Evolutionary conservation across 495 filamentous ascomycete genomes (phyloP).

Genomic region (Platismatia glauca): DNA sequence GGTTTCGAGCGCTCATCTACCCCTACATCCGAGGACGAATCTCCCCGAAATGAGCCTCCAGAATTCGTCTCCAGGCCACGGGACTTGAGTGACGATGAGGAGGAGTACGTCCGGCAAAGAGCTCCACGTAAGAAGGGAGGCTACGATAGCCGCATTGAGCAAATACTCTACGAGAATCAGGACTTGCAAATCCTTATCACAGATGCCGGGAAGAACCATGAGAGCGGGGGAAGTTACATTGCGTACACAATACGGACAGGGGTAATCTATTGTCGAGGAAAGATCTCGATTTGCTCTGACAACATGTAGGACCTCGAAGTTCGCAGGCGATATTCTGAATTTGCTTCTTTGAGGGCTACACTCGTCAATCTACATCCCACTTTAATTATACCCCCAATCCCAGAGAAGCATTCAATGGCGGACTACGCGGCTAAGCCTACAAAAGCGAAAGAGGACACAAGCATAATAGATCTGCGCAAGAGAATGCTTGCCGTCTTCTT

Average conservation of each 20-base stretch:
- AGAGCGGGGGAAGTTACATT: conserved; percentile 83
- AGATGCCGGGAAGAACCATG: conserved; percentile 88
- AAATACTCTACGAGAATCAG: conserved; percentile 91
- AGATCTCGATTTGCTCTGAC: conserved; percentile 14
- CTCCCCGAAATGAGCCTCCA: conserved; percentile 44
- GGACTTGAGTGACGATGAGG: conserved; percentile 54
- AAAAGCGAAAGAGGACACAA: conserved; percentile 91
- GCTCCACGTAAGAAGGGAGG: conserved; percentile 63
- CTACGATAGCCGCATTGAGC: conserved; percentile 91
- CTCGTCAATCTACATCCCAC: conserved; percentile 87
- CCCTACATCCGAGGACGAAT: conserved; percentile 39
- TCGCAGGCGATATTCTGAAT: conserved; percentile 90
- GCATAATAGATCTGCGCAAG: conserved; percentile 91
- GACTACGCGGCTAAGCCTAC: conserved; percentile 97
- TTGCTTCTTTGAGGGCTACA: conserved; percentile 82
- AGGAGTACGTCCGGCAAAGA: conserved; percentile 40
- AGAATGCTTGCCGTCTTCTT: conserved; percentile 93
- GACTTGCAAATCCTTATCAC: conserved; percentile 82
- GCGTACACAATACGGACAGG: conserved; percentile 95
- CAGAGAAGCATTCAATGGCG: conserved; percentile 96
- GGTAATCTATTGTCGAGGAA: conserved; percentile 43
- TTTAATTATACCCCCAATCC: conserved; percentile 89
- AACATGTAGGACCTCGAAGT: conserved; percentile 77
- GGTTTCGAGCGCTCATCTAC: conserved; percentile 37
- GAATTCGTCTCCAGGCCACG: conserved; percentile 48